Evolutionary conservation across 73 alveolate species (phyloP).

Genomic region (Paramecium tetraurelia): DNA sequence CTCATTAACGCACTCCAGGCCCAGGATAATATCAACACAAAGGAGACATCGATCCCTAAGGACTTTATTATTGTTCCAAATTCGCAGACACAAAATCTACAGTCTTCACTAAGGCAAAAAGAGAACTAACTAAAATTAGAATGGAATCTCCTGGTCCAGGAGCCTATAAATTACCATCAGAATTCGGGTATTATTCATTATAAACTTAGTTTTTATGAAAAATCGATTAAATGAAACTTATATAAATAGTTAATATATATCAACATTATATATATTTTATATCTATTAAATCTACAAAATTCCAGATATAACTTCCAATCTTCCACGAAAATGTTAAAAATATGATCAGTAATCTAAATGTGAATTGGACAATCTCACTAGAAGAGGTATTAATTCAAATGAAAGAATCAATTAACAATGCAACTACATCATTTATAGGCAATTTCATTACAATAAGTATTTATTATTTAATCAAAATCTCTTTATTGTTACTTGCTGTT

Average conservation of each 20-base stretch:
- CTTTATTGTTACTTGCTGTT: background rate
- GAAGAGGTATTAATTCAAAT: too few relatives aligned
- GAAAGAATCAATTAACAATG: too few relatives aligned
- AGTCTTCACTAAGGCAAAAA: slow-evolving; percentile 21
- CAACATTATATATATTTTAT: too few relatives aligned
- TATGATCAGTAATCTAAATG: too few relatives aligned
- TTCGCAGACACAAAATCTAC: slow-evolving; percentile 12
- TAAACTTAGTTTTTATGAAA: background rate
- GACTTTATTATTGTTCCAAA: slow-evolving; percentile 46
- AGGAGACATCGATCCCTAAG: slow-evolving; percentile 25
- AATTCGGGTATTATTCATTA: slow-evolving; percentile 36
- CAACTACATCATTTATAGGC: background rate
- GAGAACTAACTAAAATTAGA: background rate
- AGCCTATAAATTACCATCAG: slow-evolving; percentile 52
- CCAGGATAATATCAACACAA: slow-evolving; percentile 32
- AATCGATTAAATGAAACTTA: background rate
- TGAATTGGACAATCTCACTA: too few relatives aligned
- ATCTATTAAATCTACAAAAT: too few relatives aligned
- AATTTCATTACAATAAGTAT: background rate
- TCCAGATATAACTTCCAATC: background rate
- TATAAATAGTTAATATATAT: background rate
- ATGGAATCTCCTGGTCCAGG: slow-evolving; percentile 61
- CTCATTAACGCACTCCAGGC: background rate
- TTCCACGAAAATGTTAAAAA: too few relatives aligned
- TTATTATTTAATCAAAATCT: background rate